Conservation (phyloP, 1,284 basidiomycete species). For the Agroathelia rolfsii region DNA sequence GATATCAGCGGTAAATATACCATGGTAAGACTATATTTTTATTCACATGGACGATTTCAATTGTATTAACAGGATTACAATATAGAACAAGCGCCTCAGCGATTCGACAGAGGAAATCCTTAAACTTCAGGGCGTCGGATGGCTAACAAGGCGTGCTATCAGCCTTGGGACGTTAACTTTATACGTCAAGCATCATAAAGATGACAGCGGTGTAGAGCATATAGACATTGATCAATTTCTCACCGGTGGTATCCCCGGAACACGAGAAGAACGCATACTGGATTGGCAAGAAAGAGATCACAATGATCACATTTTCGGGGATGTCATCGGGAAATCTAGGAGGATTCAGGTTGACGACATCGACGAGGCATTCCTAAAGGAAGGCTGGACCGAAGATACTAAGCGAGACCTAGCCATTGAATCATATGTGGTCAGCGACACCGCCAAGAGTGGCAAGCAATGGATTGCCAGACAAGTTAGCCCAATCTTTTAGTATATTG, state of each 20-base stretch:
- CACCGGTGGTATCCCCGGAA: slow-evolving; percentile 32
- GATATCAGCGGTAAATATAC: slow-evolving; percentile 26
- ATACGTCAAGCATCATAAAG: slow-evolving; percentile 30
- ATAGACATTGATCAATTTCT: slow-evolving; percentile 36
- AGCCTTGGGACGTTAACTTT: slow-evolving; percentile 29
- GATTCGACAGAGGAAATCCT: slow-evolving; percentile 37
- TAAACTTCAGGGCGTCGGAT: slow-evolving; percentile 38
- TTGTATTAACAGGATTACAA: background rate
- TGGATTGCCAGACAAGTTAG: slow-evolving; percentile 52
- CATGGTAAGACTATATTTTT: slow-evolving; percentile 15
- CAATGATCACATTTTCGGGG: slow-evolving; percentile 34
- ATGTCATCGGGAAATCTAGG: slow-evolving; percentile 36
- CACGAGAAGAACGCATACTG: slow-evolving; percentile 29
- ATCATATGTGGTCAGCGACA: slow-evolving; percentile 40
- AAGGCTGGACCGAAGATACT: slow-evolving; percentile 46
- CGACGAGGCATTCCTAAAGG: slow-evolving; percentile 39
- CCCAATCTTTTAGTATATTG: background rate
- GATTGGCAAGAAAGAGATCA: slow-evolving; percentile 28
- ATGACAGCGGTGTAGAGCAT: slow-evolving; percentile 31
- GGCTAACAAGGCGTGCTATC: slow-evolving; percentile 36
- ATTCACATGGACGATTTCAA: background rate
- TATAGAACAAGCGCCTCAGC: slow-evolving; percentile 27
- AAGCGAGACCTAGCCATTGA: slow-evolving; percentile 40
- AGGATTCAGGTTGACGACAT: slow-evolving; percentile 37
- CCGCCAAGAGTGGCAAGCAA: slow-evolving; percentile 36